Conservation (phyloP, 179 eudicot species). For the Amaranthus tricolor region DNA sequence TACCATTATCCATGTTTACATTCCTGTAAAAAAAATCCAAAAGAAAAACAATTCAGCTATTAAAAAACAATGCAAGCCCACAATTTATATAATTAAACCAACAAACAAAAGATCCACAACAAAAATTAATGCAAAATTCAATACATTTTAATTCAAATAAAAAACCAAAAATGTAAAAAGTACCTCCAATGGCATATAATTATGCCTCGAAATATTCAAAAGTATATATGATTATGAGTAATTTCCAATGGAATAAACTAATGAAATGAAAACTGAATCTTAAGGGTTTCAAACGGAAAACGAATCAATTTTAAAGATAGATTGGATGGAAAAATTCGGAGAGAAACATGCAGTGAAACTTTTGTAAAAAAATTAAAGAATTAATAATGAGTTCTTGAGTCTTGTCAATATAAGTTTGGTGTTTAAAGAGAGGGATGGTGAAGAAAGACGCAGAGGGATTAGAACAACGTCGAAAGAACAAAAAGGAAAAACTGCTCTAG, state of each 20-base stretch:
- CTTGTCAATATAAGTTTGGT: conserved; percentile 8
- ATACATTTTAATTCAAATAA: neutral
- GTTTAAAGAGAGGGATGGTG: conserved; percentile 19
- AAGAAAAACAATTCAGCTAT: conserved; percentile 17
- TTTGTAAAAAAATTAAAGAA: conserved; percentile 5
- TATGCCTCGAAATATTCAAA: conserved; percentile 15
- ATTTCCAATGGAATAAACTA: conserved; percentile 24
- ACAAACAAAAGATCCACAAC: conserved; percentile 33
- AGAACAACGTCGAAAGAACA: neutral
- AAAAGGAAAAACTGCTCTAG: no score
- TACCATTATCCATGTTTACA: conserved; percentile 51
- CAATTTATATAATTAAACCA: conserved; percentile 12
- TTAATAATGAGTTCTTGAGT: conserved; percentile 11
- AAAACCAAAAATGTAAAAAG: conserved; percentile 16
- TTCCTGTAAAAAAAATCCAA: conserved; percentile 31
- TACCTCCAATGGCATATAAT: conserved; percentile 30
- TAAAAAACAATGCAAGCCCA: conserved; percentile 3
- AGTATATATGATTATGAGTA: conserved; percentile 22
- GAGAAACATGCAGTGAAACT: neutral
- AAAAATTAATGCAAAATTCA: conserved; percentile 31
- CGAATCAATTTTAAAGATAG: neutral
- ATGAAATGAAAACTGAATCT: conserved; percentile 19
- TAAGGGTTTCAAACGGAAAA: conserved; percentile 16
- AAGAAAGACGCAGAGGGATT: conserved; percentile 15
- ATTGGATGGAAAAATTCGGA: neutral